Evolutionary conservation across 148 eudicot genomes (phyloP), one percentile per base, ranked within the genome.

Genomic region (Persicaria maculosa): DNA sequence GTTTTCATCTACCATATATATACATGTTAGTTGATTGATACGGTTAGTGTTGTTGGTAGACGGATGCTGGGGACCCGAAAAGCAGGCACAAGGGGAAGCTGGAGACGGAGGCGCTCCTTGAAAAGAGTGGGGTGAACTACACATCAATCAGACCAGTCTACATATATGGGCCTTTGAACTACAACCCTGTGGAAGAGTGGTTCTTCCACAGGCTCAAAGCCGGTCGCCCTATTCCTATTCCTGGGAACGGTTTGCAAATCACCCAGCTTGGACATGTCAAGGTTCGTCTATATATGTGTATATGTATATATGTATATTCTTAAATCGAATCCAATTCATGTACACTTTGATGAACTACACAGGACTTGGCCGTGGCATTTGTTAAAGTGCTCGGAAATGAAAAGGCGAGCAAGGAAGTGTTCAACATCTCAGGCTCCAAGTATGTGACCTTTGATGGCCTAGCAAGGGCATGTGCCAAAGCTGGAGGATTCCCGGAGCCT

Each of bases 101-200:
- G 11, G 93, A 90, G 80, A 95, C 97, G 0, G 97, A 95, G 88
- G 82, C 77, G 81, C 80, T 95, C 79, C 84, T 95, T 47, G 79
- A 68, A 45, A 79, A 86, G 22, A 83, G 80, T 64, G 96, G 78
- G 65, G 96, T 90, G 46, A 95, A 95, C 31, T 92, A 85, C 82
- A 95, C 99, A 71, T 87, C 99, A 69, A 2, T 95, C 1, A 88
- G 99, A 76, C 99, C 99, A 12, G 99, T 95, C 31, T 95, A 95
- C 81, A 95, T 95, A 50, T 95, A 95, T 74, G 99, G 99, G 22
- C 99, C 99, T n/a, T 76, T 95, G 78, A 95, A 95, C 86, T 95
- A 95, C 90, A 95, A 95, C 77, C 99, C 99, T 7, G 97, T 95
- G 48, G 97, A 95, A 79, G 99, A 95, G 76, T 95, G 99, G 99